Evolutionary conservation across 2,329 filamentous ascomycete species (phyloP).

Genomic region (Lachnellula cervina): DNA sequence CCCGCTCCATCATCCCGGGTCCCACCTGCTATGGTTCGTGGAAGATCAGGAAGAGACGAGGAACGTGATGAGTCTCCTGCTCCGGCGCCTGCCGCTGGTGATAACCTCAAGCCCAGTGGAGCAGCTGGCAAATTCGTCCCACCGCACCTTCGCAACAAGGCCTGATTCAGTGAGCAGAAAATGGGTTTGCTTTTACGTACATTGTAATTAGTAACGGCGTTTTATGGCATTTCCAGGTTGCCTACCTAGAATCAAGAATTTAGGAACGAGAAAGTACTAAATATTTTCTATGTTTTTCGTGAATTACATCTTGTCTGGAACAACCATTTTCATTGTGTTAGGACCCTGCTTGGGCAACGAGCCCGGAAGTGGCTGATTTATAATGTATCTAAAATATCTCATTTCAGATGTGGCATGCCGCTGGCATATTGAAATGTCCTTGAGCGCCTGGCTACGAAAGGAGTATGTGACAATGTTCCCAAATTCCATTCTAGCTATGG

Average conservation of each 20-base stretch:
- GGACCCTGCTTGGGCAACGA: too few species aligned
- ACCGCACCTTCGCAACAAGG: constrained; percentile 37
- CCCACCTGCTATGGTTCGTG: constrained; percentile 38
- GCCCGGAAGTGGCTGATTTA: too few species aligned
- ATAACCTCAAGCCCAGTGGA: constrained; percentile 46
- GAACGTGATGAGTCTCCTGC: constrained; percentile 37
- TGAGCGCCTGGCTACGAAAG: too few species aligned
- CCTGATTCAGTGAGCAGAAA: background rate
- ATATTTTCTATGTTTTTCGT: background rate
- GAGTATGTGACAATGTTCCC: too few species aligned
- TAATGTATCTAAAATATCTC: too few species aligned
- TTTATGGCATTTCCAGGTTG: constrained; percentile 7
- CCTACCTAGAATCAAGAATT: background rate
- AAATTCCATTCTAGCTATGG: too few species aligned
- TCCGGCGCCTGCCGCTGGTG: constrained; percentile 37
- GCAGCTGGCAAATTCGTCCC: constrained; percentile 58
- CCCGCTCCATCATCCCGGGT: constrained; percentile 21
- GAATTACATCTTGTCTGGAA: background rate
- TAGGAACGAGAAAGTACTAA: background rate
- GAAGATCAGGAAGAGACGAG: constrained; percentile 40
- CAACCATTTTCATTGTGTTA: too few species aligned
- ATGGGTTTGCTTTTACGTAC: constrained; percentile 1
- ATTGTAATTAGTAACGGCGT: constrained; percentile 15
- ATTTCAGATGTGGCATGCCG: too few species aligned
- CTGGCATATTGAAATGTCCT: too few species aligned